Evolutionary conservation across 176 grass and related monocot species (phyloP).

Genomic region (Triticum timopheevii): DNA sequence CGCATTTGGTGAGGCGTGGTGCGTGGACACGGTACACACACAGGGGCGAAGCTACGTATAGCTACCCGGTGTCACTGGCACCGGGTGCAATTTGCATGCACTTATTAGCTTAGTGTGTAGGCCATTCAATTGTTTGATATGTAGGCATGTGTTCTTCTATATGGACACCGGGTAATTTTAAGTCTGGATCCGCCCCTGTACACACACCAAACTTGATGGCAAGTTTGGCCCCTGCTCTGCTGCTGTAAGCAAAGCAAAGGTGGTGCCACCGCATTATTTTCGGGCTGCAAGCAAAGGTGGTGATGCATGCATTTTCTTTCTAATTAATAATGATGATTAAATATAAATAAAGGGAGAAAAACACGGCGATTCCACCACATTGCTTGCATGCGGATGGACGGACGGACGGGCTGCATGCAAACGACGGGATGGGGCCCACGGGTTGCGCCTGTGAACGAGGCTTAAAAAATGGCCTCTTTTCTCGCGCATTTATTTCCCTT

Average conservation of each 20-base stretch:
- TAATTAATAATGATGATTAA: background rate
- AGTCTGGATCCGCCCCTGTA: too few species aligned
- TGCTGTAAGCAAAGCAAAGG: conserved; percentile 32
- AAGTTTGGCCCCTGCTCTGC: conserved; percentile 18
- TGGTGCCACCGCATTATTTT: background rate
- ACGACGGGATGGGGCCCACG: conserved; percentile 27
- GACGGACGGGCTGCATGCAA: conserved; percentile 40
- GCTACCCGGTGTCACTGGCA: too few species aligned
- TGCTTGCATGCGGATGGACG: conserved; percentile 40
- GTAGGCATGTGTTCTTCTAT: too few species aligned
- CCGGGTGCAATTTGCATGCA: too few species aligned
- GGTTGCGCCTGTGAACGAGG: background rate
- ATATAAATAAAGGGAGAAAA: conserved; percentile 23
- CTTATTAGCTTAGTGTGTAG: too few species aligned
- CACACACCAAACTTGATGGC: conserved; percentile 40
- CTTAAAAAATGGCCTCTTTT: conserved; percentile 20
- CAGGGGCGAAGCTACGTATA: too few species aligned
- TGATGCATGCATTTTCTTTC: conserved; percentile 36
- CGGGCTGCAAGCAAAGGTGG: conserved; percentile 28
- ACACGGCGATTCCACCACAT: conserved; percentile 35
- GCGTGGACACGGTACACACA: conserved; percentile 22
- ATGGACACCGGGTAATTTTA: too few species aligned
- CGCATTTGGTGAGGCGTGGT: conserved; percentile 36
- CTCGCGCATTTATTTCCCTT: conserved; percentile 47
- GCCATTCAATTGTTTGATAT: too few species aligned